Evolutionary conservation across 192 early-diverging fungal genomes (phyloP).

Genomic region (Mortierella antarctica): DNA sequence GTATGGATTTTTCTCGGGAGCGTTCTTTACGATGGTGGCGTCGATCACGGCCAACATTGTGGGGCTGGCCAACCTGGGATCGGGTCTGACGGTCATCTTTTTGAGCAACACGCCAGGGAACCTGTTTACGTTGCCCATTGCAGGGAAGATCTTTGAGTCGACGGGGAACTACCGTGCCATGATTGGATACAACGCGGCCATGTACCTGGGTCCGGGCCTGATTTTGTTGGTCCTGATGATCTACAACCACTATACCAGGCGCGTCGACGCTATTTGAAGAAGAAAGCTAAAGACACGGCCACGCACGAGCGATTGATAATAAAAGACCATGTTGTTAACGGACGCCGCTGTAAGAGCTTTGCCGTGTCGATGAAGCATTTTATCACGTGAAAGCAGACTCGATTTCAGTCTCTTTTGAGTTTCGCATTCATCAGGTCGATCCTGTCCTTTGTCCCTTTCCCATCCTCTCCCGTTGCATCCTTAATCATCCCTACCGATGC

Average conservation of each 20-base stretch:
- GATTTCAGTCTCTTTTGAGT: background rate
- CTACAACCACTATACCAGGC: conserved; percentile 45
- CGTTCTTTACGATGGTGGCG: conserved; percentile 45
- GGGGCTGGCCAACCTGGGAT: conserved; percentile 52
- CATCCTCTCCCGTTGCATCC: background rate
- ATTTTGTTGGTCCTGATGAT: conserved; percentile 33
- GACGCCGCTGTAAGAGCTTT: no score
- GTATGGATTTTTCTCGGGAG: conserved; percentile 50
- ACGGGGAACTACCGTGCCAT: conserved; percentile 21
- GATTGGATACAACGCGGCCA: conserved; percentile 48
- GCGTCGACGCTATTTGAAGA: background rate
- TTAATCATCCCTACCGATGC: conserved; percentile 17
- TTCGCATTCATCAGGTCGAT: background rate
- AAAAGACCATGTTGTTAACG: no score
- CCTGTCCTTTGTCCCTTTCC: background rate
- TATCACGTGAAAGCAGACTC: background rate
- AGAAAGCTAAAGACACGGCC: background rate
- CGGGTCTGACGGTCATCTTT: conserved; percentile 56
- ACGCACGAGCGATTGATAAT: no score
- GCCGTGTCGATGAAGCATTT: no score
- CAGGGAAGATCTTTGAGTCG: conserved; percentile 39
- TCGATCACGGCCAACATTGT: conserved; percentile 62
- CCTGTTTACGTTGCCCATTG: conserved; percentile 48
- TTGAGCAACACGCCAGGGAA: conserved; percentile 49
- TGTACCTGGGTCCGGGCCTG: conserved; percentile 15